Conservation (phyloP, 805 yeast species). For the Candida koratica region DNA sequence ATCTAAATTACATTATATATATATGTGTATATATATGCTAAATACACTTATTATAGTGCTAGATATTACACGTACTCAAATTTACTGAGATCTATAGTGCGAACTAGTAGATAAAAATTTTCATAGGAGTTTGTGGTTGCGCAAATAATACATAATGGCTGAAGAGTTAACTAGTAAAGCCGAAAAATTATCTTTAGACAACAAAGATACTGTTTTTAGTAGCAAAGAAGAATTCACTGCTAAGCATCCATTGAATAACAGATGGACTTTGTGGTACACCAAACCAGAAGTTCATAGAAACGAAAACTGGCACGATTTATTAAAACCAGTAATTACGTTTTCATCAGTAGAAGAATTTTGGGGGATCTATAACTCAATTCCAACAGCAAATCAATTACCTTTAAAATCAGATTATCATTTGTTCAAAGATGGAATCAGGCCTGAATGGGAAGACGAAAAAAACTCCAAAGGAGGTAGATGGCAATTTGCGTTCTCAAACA, state of each 20-base stretch:
- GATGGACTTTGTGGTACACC: slow-evolving; percentile 97
- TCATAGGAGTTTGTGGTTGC: slow-evolving; percentile 9
- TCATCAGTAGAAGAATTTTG: slow-evolving; percentile 97
- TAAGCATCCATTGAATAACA: slow-evolving; percentile 83
- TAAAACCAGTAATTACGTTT: slow-evolving; percentile 89
- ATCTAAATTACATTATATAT: too few relatives aligned
- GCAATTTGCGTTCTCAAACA: slow-evolving; percentile 66
- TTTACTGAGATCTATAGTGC: slow-evolving; percentile 6
- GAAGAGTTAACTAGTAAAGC: slow-evolving; percentile 44
- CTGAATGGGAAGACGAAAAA: slow-evolving; percentile 96
- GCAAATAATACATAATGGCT: slow-evolving; percentile 27
- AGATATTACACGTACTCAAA: slow-evolving; percentile 3
- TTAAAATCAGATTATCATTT: slow-evolving; percentile 90
- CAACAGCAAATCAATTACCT: slow-evolving; percentile 88
- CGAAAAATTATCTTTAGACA: slow-evolving; percentile 41
- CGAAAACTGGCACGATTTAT: slow-evolving; percentile 88
- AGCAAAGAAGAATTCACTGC: slow-evolving; percentile 62
- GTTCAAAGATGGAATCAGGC: slow-evolving; percentile 89
- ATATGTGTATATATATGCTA: slow-evolving; percentile 2
- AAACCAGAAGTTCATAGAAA: slow-evolving; percentile 77
- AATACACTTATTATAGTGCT: background rate
- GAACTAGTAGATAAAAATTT: slow-evolving; percentile 9
- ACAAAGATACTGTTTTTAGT: slow-evolving; percentile 50
- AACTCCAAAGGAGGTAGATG: slow-evolving; percentile 94
- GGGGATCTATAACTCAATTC: slow-evolving; percentile 94